phyloP scores from a whole-genome alignment of 2,329 filamentous ascomycete genomes.

The Colletotrichum spaethianum region DNA sequence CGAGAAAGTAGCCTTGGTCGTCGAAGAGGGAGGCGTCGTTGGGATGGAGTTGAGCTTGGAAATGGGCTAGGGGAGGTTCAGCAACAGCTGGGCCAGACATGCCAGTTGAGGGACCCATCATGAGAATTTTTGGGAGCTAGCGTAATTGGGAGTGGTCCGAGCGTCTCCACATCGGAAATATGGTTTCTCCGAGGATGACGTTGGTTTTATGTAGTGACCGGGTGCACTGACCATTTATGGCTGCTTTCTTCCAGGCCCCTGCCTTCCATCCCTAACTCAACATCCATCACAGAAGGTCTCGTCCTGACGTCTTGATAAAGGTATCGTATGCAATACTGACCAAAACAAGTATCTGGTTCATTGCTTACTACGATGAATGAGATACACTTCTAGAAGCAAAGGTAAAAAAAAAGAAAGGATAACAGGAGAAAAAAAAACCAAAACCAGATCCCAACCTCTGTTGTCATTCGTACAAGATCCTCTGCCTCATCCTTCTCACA shows the following conservation, averaged over 20 bases:
- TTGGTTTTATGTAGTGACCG: neutral
- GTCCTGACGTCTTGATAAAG: neutral
- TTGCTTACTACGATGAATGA: no score
- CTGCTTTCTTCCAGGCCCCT: neutral
- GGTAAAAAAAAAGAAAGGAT: neutral
- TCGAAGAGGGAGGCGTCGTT: slow-evolving; percentile 24
- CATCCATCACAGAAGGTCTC: neutral
- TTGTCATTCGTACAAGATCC: neutral
- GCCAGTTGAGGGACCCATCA: slow-evolving; percentile 32
- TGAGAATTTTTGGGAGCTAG: slow-evolving; percentile 41
- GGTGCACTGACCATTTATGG: slow-evolving; percentile 10
- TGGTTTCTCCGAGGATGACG: slow-evolving; percentile 31
- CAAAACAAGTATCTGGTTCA: neutral
- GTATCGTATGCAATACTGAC: neutral
- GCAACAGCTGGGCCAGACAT: slow-evolving; percentile 29
- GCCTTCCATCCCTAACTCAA: neutral
- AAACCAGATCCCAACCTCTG: neutral
- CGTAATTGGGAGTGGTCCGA: slow-evolving; percentile 21
- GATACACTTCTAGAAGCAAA: no score
- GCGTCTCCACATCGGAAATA: slow-evolving; percentile 1
- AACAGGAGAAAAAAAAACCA: neutral
- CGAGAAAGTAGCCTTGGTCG: slow-evolving; percentile 20
- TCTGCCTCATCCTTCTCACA: neutral
- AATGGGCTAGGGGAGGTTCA: slow-evolving; percentile 24
- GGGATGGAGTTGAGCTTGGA: slow-evolving; percentile 23